Base-by-base conservation (phyloP, 2,329 filamentous ascomycete genomes). In the Trichoderma arundinaceum region DNA sequence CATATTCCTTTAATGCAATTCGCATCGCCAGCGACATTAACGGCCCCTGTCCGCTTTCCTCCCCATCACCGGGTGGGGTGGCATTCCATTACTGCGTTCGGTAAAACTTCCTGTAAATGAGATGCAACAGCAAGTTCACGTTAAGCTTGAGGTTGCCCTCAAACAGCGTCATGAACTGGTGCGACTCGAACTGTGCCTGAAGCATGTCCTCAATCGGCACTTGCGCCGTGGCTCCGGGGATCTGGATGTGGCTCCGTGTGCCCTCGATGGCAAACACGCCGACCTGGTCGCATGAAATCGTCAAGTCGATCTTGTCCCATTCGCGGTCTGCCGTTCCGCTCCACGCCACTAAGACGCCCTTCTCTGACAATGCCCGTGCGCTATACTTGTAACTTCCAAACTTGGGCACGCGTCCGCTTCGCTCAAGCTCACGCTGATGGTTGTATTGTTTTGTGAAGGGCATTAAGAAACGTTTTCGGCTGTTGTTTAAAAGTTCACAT, bases 51-150 rank as follows among this genome's bases (percentile, higher is more conserved):
- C 38, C 63, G 38, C 15, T 15, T 46, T 19, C 2, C 9, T 44
- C 28, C 48, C 9, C 51, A 41, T 38, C 60, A 39, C 9, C 39
- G 6, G 33, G 5, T 35, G 41, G 22, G 38, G 28, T 22, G 5
- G 17, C 12, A 22, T 46, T 33, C 17, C 5, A 44, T 79, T 80
- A 88, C 73, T 89, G 87, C 67, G 88, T 90, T 68, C 88, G 82
- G 77, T 99, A 99, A 79, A 99, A 99, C 84, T 99, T 99, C 86
- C 96, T 96, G 84, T 98, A 98, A 71, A 99, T 86, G 78, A 98
- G 83, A 84, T 99, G 95, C 83, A 99, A 83, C 80, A 99, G 88
- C 74, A 99, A 79, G 81, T 99, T 99, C 74, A 99, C 95, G 78
- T 98, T 98, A 74, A 99, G 86, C 79, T 91, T 90, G 75, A 97